Evolutionary conservation across 83 land plant genomes (phyloP).

Genomic region (Isoetes engelmannii): DNA sequence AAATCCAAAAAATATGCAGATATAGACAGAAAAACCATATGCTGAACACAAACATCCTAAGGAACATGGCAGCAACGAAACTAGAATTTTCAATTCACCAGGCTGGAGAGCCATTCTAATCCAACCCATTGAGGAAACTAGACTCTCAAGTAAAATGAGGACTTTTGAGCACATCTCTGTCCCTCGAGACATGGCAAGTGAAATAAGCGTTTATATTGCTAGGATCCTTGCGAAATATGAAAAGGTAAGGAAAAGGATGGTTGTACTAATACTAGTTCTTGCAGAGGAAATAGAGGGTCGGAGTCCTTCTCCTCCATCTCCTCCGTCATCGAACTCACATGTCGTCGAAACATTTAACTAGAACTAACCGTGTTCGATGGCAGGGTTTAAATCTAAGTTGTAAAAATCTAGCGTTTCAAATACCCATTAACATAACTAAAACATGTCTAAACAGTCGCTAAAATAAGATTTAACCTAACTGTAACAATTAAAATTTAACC

Average conservation of each 20-base stretch:
- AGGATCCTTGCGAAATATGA: conserved; percentile 72
- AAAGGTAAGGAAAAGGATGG: conserved; percentile 42
- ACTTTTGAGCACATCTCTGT: conserved; percentile 20
- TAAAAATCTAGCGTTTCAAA: too few species aligned
- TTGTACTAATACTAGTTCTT: conserved; percentile 60
- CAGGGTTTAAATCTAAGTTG: too few species aligned
- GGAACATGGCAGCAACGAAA: conserved; percentile 73
- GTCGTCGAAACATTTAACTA: too few species aligned
- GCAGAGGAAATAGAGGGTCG: conserved; percentile 76
- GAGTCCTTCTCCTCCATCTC: too few species aligned
- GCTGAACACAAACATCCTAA: conserved; percentile 67
- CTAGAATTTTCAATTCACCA: conserved; percentile 57
- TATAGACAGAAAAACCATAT: conserved; percentile 58
- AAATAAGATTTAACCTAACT: too few species aligned
- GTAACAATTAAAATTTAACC: too few species aligned
- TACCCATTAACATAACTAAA: too few species aligned
- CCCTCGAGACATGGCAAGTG: conserved; percentile 48
- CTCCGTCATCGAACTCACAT: too few species aligned
- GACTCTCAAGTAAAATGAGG: conserved; percentile 30
- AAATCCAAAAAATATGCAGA: conserved; percentile 63
- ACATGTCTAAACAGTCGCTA: too few species aligned
- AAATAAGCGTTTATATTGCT: conserved; percentile 47
- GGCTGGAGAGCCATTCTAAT: conserved; percentile 48
- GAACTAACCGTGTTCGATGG: too few species aligned
- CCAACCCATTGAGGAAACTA: conserved; percentile 78